A percentile compares a stretch with the other conserved stretches of the same genome.
These are phyloP conservation scores for Yamadazyma akitaensis DNA, from an alignment of 805 yeast genomes.

Conservation along the genomic window DNA sequence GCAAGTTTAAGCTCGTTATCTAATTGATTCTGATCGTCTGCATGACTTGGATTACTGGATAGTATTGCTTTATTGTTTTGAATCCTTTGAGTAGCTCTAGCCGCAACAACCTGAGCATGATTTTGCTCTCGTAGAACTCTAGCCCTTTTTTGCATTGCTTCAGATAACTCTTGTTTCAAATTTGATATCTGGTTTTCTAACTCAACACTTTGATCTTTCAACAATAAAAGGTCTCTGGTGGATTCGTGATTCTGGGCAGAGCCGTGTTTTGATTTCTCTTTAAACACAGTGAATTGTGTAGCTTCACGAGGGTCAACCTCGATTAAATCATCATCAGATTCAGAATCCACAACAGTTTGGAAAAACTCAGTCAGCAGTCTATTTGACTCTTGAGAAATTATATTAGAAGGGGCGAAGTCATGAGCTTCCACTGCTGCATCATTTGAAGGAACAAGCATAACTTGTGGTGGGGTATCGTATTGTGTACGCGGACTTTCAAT, in stretches of 20 bases:
- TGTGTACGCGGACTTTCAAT: neutral
- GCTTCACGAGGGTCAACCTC: conserved; percentile 30
- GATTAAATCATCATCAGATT: conserved; percentile 25
- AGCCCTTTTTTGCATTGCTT: neutral
- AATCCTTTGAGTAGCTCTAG: neutral
- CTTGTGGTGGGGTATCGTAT: neutral
- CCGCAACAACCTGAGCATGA: neutral
- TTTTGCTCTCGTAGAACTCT: neutral
- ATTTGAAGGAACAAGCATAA: no score
- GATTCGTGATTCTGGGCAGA: neutral
- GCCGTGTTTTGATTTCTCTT: conserved; percentile 4
- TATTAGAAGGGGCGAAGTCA: neutral
- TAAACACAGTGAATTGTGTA: conserved; percentile 22
- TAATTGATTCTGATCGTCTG: neutral
- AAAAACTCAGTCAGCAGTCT: neutral
- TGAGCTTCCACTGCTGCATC: neutral
- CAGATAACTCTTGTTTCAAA: conserved; percentile 1
- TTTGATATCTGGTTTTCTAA: neutral
- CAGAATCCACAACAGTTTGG: neutral
- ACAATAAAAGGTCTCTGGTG: neutral
- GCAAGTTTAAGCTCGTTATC: neutral
- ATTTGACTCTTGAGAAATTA: neutral
- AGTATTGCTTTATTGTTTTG: neutral
- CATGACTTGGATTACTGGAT: neutral
- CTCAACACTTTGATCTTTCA: neutral